Percentiles rank a stretch among this genome's conserved stretches.
Conservation (phyloP, 208 protist genomes). For the Wallacemonas collosoma region DNA sequence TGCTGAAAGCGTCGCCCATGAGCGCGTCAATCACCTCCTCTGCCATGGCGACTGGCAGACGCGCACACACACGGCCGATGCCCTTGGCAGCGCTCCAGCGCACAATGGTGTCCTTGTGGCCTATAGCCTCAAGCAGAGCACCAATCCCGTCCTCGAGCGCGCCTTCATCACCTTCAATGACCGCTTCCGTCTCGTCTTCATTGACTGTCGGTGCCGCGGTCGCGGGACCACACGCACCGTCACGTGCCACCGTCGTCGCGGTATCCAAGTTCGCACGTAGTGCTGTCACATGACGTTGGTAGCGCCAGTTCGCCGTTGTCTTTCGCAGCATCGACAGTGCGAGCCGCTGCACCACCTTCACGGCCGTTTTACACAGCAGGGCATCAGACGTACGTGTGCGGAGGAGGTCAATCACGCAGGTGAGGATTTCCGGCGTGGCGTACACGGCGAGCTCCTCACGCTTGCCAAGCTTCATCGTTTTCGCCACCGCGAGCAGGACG, state of each 20-base stretch:
- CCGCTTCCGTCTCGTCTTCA: constrained; percentile 33
- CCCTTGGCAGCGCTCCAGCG: constrained; percentile 98
- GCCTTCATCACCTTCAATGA: constrained; percentile 61
- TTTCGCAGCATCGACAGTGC: constrained; percentile 84
- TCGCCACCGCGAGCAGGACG: constrained; percentile 83
- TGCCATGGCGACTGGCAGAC: constrained; percentile 89
- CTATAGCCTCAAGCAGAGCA: constrained; percentile 62
- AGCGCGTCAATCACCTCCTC: constrained; percentile 91
- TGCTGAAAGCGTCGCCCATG: constrained; percentile 64
- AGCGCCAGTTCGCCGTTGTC: constrained; percentile 91
- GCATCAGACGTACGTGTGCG: constrained; percentile 43
- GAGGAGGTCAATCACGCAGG: constrained; percentile 36
- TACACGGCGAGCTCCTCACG: constrained; percentile 82
- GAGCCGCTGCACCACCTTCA: constrained; percentile 94
- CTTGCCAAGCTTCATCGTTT: constrained; percentile 93
- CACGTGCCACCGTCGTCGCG: not conserved
- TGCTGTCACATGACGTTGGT: constrained; percentile 70
- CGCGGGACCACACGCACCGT: not conserved
- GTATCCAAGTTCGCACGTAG: constrained; percentile 69
- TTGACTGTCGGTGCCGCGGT: not conserved
- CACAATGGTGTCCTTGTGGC: constrained; percentile 94
- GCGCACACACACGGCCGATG: constrained; percentile 93
- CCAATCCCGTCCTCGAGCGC: constrained; percentile 80
- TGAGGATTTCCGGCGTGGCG: constrained; percentile 42
- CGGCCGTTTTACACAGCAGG: constrained; percentile 79